Evolutionary conservation across 1,284 basidiomycete genomes (phyloP), one percentile per base, ranked within the genome.

Genomic region (Ceratobasidium papillatum): DNA sequence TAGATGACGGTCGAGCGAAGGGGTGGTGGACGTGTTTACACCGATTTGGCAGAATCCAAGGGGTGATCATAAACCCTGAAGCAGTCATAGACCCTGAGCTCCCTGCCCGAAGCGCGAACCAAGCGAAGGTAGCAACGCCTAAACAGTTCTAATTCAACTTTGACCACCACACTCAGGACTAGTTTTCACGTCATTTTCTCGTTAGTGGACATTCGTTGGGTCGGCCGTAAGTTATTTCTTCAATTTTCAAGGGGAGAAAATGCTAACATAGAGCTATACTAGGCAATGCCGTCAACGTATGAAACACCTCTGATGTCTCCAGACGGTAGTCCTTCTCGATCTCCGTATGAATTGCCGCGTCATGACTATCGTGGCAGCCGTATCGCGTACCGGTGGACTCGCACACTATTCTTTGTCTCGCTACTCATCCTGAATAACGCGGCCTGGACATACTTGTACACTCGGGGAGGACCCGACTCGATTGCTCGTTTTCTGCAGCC

Each of bases 381-480:
- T 14, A 14, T 43, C 5, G 25, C 38, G 3, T 36, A n/a, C 45
- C 52, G 66, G 25, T 71, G 52, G 54, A 27, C 66, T 71, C 52
- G 66, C 14, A 25, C 66, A 9, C 32, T 71, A n/a, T 30, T 71
- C 7, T 71, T 71, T 38, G 54, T 49, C 34, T 54, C 41, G 8
- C 17, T 71, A 11, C 32, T 71, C 25, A 45, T 71, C 41, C 43
- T 71, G 22, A 71, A 71, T 30, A 71, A 71, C 36, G 17, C 59
- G 2, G 66, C 54, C 19, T 71, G 66, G 66, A 58, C 66, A n/a
- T 71, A 71, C 34, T 47, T 71, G 36, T 71, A 71, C 22, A 58
- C 66, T 45, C 66, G 49, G 32, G 56, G 41, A 22, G 47, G 19
- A 12, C 30, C 45, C 4, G 25, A 32, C 19, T 71, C 66, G 27